Evolutionary conservation across 148 eudicot species (phyloP).

Genomic region (Silene conica): DNA sequence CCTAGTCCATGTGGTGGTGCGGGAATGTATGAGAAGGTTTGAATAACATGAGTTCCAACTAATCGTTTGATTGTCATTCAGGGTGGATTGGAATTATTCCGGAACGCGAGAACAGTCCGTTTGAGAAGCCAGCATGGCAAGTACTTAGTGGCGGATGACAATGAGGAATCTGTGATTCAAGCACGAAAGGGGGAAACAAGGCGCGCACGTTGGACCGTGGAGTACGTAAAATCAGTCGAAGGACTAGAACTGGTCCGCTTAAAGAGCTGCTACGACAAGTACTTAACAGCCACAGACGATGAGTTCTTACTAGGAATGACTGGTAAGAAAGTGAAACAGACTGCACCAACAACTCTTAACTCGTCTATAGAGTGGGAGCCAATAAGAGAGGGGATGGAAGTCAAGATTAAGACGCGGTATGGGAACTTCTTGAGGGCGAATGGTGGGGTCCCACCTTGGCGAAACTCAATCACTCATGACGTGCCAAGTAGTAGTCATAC

Average conservation of each 20-base stretch:
- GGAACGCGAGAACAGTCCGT: constrained; percentile 48
- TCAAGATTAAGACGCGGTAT: constrained; percentile 57
- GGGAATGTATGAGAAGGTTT: too few species aligned
- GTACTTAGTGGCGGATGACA: constrained; percentile 48
- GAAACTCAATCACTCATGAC: constrained; percentile 83
- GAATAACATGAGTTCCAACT: too few species aligned
- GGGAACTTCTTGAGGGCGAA: constrained; percentile 76
- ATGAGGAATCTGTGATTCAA: constrained; percentile 50
- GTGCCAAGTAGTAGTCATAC: constrained; percentile 61
- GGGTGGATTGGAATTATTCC: constrained; percentile 23
- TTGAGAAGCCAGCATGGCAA: constrained; percentile 61
- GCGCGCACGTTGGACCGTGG: constrained; percentile 56
- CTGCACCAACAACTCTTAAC: constrained; percentile 38
- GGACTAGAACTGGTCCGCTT: constrained; percentile 36
- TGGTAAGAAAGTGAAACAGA: constrained; percentile 60
- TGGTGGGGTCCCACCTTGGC: constrained; percentile 88
- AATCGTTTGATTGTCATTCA: background rate
- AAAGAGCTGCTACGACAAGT: constrained; percentile 51
- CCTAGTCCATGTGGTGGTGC: too few species aligned
- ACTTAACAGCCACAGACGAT: constrained; percentile 59
- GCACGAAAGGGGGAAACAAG: constrained; percentile 41
- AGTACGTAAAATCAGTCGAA: constrained; percentile 37
- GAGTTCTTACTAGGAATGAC: constrained; percentile 54
- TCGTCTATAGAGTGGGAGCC: constrained; percentile 86
- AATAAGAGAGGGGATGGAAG: constrained; percentile 50